Percentiles rank a stretch among this genome's conserved stretches.
Conservation (phyloP, 805 yeast species). For the Wickerhamiella occidentalis region DNA sequence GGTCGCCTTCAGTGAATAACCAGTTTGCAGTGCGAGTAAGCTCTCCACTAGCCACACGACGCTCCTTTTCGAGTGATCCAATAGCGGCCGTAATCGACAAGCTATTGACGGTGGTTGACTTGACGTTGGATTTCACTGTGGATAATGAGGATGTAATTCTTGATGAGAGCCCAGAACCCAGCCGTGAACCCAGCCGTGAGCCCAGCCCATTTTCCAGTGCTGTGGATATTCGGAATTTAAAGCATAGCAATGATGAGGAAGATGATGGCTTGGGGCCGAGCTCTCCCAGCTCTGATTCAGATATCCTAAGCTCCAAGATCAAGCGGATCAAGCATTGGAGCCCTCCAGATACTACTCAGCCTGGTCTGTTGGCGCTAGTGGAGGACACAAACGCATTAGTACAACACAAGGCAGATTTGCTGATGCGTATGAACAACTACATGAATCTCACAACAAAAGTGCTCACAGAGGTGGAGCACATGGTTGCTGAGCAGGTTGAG, state of each 20-base stretch:
- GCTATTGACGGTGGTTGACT: background rate
- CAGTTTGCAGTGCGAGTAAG: conserved; percentile 21
- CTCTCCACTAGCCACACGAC: conserved; percentile 19
- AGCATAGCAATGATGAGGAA: background rate
- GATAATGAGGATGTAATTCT: background rate
- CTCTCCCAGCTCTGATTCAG: background rate
- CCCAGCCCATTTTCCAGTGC: background rate
- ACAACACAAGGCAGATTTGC: conserved; percentile 6
- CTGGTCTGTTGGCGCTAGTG: conserved; percentile 4
- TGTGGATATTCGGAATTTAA: no score
- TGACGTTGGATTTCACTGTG: conserved; percentile 1
- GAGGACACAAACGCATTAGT: conserved; percentile 10
- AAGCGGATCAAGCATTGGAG: conserved; percentile 2
- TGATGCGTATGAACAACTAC: conserved; percentile 10
- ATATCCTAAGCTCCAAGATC: background rate
- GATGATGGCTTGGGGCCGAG: background rate
- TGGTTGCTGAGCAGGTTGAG: conserved; percentile 9
- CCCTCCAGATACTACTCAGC: conserved; percentile 1
- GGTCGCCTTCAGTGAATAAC: conserved; percentile 6
- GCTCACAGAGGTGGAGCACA: conserved; percentile 9
- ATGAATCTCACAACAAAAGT: background rate
- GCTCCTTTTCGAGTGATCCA: background rate
- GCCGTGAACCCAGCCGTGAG: background rate
- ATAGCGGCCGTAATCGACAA: background rate
- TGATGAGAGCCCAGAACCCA: background rate